Evolutionary conservation across 1,139 yeast species (phyloP).

Genomic region (Kodamaea suecica): DNA sequence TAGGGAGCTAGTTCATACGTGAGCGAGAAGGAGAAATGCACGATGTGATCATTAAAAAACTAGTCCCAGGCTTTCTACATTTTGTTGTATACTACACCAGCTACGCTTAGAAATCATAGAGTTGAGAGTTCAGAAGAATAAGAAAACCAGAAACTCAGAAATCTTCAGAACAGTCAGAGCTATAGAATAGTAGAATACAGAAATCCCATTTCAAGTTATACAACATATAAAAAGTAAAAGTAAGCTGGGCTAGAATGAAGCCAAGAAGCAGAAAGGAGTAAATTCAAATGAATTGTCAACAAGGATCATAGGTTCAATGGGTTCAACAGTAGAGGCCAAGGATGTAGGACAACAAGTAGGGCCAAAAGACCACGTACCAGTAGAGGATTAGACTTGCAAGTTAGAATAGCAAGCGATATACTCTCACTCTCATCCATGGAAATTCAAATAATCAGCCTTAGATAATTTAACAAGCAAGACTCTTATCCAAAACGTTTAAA

Average conservation of each 20-base stretch:
- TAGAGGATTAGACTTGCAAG: not conserved
- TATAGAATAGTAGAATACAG: conserved; percentile 2
- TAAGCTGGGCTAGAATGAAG: not conserved
- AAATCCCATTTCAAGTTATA: conserved; percentile 4
- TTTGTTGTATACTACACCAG: no score
- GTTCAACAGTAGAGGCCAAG: conserved; percentile 2
- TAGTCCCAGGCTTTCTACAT: no score
- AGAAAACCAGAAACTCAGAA: conserved; percentile 1
- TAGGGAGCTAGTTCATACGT: no score
- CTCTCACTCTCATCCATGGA: no score
- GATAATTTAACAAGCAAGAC: not conserved
- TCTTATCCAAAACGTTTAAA: not conserved
- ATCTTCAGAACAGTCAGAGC: not conserved
- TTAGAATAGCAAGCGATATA: not conserved
- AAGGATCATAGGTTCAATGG: not conserved
- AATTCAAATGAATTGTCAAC: not conserved
- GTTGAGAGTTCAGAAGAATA: conserved; percentile 4
- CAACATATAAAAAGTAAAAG: conserved; percentile 1
- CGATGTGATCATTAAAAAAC: no score
- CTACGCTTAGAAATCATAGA: not conserved
- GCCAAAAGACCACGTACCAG: not conserved
- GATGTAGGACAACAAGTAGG: conserved; percentile 1
- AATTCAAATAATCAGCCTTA: no score
- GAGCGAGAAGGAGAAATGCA: no score
- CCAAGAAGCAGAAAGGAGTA: not conserved